Evolutionary conservation across 495 filamentous ascomycete genomes (phyloP), one percentile per base, ranked within the genome.

Genomic region (Diplogelasinospora grovesii): DNA sequence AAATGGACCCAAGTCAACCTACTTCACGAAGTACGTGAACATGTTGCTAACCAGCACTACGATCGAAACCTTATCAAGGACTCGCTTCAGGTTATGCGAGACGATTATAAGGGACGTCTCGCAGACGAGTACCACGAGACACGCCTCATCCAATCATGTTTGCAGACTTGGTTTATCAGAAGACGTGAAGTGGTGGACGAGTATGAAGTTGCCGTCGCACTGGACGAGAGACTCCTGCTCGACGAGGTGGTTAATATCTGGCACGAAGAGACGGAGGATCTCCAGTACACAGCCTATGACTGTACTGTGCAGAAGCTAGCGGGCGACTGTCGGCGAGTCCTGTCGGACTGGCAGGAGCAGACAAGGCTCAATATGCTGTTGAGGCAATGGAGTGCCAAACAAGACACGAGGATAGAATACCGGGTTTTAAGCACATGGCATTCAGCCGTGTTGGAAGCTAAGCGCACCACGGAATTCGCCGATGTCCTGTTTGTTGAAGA

Each of bases 191-290:
- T 27, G 1, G 16, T 30, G 31, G 43, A 50, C 4, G 46, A 50
- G 26, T 16, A 50, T 8, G 48, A 48, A 18, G 33, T 55, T 8
- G 56, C 56, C 1, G 39, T 37, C 3, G 46, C 43, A 8, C 6
- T 54, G 23, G 56, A 61, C 29, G 50, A 59, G 25, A 39, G 56
- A 16, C 43, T 59, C n/a, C 19, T 59, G 19, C 50, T 57, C 26
- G 46, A 57, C 32, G 56, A 57, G 39, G 50, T 35, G 23, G 23
- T 56, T 34, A 43, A 39, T 16, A 59, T 54, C 38, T 61, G 58
- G 58, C 48, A 35, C 8, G 58, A 61, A 32, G 57, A 59, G 43
- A 28, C 46, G 8, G 47, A 50, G 6, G 42, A 45, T 8, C 40
- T 53, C 7, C 49, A 48, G n/a, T 42, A 48, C 21, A 37, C 39